phyloP scores from a whole-genome alignment of 345 rosid genomes.

The Gossypium australe region DNA sequence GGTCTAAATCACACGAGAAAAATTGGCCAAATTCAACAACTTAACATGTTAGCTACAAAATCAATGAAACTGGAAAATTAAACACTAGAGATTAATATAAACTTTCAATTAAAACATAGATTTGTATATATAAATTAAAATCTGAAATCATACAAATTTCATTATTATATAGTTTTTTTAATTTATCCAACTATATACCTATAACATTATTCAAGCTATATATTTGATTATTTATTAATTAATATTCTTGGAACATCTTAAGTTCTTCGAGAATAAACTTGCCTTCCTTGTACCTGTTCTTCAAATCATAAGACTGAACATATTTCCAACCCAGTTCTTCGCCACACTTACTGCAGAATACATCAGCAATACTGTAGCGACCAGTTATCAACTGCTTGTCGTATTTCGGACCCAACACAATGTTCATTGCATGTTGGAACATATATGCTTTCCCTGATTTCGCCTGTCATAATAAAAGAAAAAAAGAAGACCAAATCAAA shows the following conservation, averaged over 20 bases:
- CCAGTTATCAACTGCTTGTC: constrained; percentile 33
- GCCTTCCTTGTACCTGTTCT: constrained; percentile 36
- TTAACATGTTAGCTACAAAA: no score
- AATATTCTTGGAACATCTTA: constrained; percentile 29
- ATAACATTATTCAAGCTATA: neutral
- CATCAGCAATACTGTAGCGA: constrained; percentile 20
- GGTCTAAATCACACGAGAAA: neutral
- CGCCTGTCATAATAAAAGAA: constrained; percentile 13
- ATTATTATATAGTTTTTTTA: no score
- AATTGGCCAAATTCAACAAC: neutral
- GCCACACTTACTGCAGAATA: constrained; percentile 33
- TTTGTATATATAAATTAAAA: no score
- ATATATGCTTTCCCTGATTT: constrained; percentile 35
- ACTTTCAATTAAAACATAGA: no score
- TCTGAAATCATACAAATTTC: no score
- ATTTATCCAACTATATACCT: no score
- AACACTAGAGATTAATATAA: no score
- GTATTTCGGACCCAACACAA: constrained; percentile 30
- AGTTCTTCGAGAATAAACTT: constrained; percentile 30
- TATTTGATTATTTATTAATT: neutral
- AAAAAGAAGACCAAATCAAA: neutral
- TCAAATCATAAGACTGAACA: constrained; percentile 22
- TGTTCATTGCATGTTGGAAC: constrained; percentile 39
- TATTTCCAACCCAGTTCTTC: constrained; percentile 40
- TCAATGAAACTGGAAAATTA: no score